Percentiles rank a stretch among this genome's conserved stretches.
phyloP scores from a whole-genome alignment of 306 rosid genomes.

The Aeschynomene evenia region DNA sequence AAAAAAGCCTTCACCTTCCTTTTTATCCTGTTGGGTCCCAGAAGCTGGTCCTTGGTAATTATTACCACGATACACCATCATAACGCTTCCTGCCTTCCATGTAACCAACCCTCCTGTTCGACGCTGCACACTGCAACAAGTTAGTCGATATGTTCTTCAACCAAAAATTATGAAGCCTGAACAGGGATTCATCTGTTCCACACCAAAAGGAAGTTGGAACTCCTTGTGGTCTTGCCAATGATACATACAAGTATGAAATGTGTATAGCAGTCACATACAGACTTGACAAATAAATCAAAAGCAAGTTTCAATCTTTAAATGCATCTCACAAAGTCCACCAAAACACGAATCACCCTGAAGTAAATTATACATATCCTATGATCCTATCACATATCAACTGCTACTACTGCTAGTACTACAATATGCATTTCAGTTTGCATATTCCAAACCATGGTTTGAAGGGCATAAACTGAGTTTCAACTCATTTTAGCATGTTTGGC shows the following conservation, averaged over 20 bases:
- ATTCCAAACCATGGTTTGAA: not conserved
- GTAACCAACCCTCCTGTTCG: conserved; percentile 92
- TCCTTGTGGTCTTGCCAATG: not conserved
- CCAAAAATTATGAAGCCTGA: not conserved
- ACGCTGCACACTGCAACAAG: conserved; percentile 70
- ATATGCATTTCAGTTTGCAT: not conserved
- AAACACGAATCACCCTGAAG: not conserved
- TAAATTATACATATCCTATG: not conserved
- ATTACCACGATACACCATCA: conserved; percentile 90
- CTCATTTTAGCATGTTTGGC: too few relatives aligned
- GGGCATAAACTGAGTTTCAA: not conserved
- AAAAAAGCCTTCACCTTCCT: conserved; percentile 53
- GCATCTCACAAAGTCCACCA: conserved; percentile 20
- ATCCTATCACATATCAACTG: not conserved
- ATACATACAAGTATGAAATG: not conserved
- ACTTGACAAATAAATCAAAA: not conserved
- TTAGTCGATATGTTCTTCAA: conserved; percentile 47
- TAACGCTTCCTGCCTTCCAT: conserved; percentile 93
- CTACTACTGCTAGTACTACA: not conserved
- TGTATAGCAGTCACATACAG: not conserved
- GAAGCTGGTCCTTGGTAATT: conserved; percentile 74
- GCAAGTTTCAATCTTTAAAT: not conserved
- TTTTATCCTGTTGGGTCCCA: conserved; percentile 39
- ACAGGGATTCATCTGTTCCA: not conserved
- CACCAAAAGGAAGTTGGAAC: not conserved